Evolutionary conservation across 2,329 filamentous ascomycete genomes (phyloP), one percentile per base, ranked within the genome.

Genomic region (Pseudovirgaria hyperparasitica): DNA sequence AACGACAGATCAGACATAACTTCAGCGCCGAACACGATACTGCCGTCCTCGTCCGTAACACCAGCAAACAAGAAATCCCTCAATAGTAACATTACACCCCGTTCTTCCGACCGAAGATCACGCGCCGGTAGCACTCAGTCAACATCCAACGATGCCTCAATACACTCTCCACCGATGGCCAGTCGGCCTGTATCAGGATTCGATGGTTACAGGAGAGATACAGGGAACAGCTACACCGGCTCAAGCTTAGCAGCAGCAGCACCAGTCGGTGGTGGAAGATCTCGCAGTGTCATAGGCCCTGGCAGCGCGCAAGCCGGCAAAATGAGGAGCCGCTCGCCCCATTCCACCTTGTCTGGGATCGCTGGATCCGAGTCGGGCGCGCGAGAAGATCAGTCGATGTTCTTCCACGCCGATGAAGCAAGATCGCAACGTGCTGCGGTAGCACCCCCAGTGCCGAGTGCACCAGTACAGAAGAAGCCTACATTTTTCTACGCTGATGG

Each of bases 371-470:
- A 52, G 14, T 18, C 30, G 4, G 43, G 34, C 9, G 28, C 36
- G 9, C 38, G 39, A 23, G 50, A 47, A 23, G 43, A 45, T 19
- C 55, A 55, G 12, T 56, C 76, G 28, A 87, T 84, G 58, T 96
- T 96, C 65, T 94, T 98, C 52, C 86, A 92, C 50, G 90, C 86
- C 16, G 82, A 76, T 49, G 82, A 93, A 40, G 79, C 69, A 20
- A 31, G 50, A 42, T 30, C 45, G 10, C 50, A 50, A n/a, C n/a
- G n/a, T n/a, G n/a, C n/a, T n/a, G n/a, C n/a, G 32, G 52, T 51
- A 31, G 49, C 49, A 20, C 32, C 31, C 20, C 36, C 38, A 36
- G 33, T 35, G 4, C 30, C 38, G 14, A 60, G n/a, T n/a, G n/a
- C n/a, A n/a, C n/a, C n/a, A n/a, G n/a, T n/a, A n/a, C n/a, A 55